Evolutionary conservation across 1,284 basidiomycete species (phyloP), one percentile per base, ranked within the genome.

Genomic region (Apiotrichum siamense): DNA sequence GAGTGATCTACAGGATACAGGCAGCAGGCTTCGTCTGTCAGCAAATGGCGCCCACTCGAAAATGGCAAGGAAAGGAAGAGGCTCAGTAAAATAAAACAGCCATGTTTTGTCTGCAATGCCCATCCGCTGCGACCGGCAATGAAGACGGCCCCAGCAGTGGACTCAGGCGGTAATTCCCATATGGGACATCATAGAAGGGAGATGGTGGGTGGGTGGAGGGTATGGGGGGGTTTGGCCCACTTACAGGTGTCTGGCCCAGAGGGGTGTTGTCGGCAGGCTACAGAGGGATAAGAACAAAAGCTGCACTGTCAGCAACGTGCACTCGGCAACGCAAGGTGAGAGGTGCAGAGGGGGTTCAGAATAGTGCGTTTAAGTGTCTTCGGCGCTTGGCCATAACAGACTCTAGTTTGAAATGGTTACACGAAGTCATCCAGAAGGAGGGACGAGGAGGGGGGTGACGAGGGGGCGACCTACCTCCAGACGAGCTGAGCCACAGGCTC

Each of bases 331-430:
- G n/a, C n/a, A 31, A 43, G 29, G 26, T 21, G 38, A 35, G 39
- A 9, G 43, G 27, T 39, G 38, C 44, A 29, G 50, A 40, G 21
- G 24, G 27, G 45, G 50, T 51, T 73, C 70, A 73, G 70, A 72
- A 54, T 48, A 65, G 70, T 71, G 70, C 69, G 61, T 70, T 67
- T 70, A 67, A 60, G 70, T 66, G 66, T 73, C 70, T 69, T 70
- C 54, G 70, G 67, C 69, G 52, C 61, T 71, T 71, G 59, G 67
- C 67, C 70, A 56, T 73, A 67, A 73, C 69, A 71, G 70, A 73
- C 70, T 73, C 70, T 73, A 73, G 70, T 73, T 73, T 73, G 70
- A 73, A 67, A 59, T 62, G 62, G n/a, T 63, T 64, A 71, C 70
- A 73, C 70, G 59, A 58, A 60, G 65, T 73, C 70, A 73, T 73